Percentiles rank a stretch among this genome's conserved stretches.
Conservation (phyloP, 2,329 filamentous ascomycete species). For the Diplodia intermedia region DNA sequence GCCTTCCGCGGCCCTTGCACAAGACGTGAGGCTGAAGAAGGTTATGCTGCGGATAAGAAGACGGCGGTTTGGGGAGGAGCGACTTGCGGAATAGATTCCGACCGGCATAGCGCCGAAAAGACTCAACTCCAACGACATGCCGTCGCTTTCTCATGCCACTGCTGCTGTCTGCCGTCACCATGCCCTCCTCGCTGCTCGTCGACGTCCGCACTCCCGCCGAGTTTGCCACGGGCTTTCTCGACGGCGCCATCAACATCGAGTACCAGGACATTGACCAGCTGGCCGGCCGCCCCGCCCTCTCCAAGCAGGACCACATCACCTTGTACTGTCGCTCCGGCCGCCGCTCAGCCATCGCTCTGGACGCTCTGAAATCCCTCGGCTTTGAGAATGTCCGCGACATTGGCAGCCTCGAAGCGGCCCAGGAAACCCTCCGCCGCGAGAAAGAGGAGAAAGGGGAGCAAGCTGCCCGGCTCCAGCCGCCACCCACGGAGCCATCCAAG, state of each 20-base stretch:
- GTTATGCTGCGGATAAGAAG: not conserved
- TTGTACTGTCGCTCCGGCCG: conserved; percentile 49
- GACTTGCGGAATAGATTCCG: not conserved
- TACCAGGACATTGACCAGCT: conserved; percentile 46
- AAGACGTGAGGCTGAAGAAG: not conserved
- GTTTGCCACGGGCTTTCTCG: conserved; percentile 44
- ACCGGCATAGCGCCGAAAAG: not conserved
- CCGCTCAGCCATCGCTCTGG: conserved; percentile 44
- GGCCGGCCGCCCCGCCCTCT: conserved; percentile 27
- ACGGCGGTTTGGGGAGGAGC: not conserved
- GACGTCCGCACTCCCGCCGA: conserved; percentile 49
- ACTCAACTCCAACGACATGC: not conserved
- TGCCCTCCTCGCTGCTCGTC: conserved; percentile 38
- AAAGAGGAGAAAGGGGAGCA: conserved; percentile 33
- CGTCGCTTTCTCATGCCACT: not conserved
- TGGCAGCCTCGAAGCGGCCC: conserved; percentile 46
- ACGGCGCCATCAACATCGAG: conserved; percentile 47
- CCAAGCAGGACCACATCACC: conserved; percentile 44
- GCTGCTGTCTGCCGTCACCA: not conserved
- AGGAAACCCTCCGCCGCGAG: conserved; percentile 42
- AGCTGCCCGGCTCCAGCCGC: conserved; percentile 24
- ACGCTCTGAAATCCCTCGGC: conserved; percentile 42
- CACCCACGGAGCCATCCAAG: conserved; percentile 32
- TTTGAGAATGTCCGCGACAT: conserved; percentile 45
- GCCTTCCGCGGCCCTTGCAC: too few relatives aligned